Base-by-base conservation (phyloP, 1,284 basidiomycete species). In the Ceratobasidium sp. region DNA sequence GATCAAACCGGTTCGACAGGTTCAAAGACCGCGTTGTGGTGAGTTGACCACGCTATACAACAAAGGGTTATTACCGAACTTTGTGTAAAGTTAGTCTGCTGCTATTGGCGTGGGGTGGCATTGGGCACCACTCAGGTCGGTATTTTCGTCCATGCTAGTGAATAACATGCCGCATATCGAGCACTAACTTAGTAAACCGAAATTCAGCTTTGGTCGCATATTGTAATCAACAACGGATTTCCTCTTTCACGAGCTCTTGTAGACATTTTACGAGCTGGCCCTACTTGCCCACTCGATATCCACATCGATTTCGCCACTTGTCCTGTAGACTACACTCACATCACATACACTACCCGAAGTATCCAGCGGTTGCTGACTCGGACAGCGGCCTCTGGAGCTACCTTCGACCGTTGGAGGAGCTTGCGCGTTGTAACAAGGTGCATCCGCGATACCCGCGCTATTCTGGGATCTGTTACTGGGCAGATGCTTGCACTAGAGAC, bases 381-480 rank as follows among this genome's bases (percentile, higher is more conserved):
- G 19, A 59, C 39, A 27, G 22, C n/a, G n/a, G 8, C 5, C 2
- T 19, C 19, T 22, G 58, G 58, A 1, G 58, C 58, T 41, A 41
- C 34, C 22, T 41, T 59, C 22, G 58, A 59, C 37, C 58, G 58
- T 19, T 59, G 58, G 58, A 59, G 29, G 22, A 41, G 34, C 37
- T 19, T 59, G 8, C n/a, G 58, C 22, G 22, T 59, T 41, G n/a
- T 13, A 11, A 8, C 58, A 6, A 19, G 37, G 37, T 22, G 19
- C 37, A 34, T 39, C 7, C n/a, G 7, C 16, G 58, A 59, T 8
- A 37, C 37, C 19, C 5, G 22, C 22, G 37, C 37, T 22, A 59
- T 59, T 34, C n/a, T 59, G 37, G 37, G 14, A 2, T 22, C n/a
- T 59, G 19, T 59, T 8, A 24, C 39, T 5, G n/a, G 37, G 11